Percentiles rank a stretch among this genome's conserved stretches.
These are phyloP conservation scores for Clarireedia monteithiana DNA, from an alignment of 2,329 filamentous ascomycete species.

Conservation along the genomic window DNA sequence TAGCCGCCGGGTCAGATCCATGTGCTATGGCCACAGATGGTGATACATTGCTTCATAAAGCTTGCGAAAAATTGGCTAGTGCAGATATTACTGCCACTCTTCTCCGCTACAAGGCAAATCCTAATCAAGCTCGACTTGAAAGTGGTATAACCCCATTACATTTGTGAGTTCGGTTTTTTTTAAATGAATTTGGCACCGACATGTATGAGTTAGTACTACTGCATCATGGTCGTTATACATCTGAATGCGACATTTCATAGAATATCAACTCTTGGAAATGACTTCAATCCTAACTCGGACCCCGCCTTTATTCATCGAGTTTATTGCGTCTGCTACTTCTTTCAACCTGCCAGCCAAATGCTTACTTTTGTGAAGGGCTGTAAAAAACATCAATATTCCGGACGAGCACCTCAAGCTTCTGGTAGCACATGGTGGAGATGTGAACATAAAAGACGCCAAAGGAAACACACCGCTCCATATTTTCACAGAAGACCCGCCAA, in stretches of 20 bases:
- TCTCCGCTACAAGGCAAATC: background rate
- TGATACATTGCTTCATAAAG: background rate
- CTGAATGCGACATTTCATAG: background rate
- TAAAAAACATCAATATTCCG: background rate
- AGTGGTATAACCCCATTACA: background rate
- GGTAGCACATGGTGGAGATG: conserved; percentile 11
- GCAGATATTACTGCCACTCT: background rate
- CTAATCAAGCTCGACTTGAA: background rate
- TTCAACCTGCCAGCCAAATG: background rate
- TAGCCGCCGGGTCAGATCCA: conserved; percentile 6
- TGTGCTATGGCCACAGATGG: background rate
- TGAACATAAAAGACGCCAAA: conserved; percentile 6
- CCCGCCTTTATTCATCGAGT: too few relatives aligned
- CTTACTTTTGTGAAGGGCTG: background rate
- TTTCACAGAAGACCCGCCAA: background rate
- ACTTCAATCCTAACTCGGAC: background rate
- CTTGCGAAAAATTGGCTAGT: background rate
- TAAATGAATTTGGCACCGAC: background rate
- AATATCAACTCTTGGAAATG: background rate
- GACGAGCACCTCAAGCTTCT: background rate
- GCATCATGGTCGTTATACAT: background rate
- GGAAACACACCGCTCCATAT: conserved; percentile 11
- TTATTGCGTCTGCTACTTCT: background rate
- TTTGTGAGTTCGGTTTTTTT: background rate
- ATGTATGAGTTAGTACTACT: too few relatives aligned